Base-by-base conservation (phyloP, 768 basidiomycete genomes). In the Strobilomyces echinocephalus region DNA sequence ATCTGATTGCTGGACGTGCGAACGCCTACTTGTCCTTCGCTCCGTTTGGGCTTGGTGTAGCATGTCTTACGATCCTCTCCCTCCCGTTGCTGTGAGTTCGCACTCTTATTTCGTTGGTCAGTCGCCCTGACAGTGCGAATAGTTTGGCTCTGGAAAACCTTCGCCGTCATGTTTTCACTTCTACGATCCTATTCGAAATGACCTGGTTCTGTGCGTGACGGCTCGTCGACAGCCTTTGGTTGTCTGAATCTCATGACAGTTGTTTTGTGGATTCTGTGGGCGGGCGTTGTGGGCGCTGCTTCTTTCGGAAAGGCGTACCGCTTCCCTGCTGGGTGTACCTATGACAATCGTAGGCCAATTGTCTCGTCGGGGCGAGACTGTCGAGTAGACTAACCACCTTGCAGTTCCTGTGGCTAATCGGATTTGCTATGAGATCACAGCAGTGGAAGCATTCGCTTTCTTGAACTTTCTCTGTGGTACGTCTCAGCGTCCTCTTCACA, bases 191-290 rank as follows among this genome's bases (percentile, higher is more conserved):
- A n/a, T 67, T 67, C 11, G 60, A 69, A 54, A 45, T 61, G 26
- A n/a, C 57, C 18, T 70, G 58, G 67, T 59, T 62, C 49, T 55
- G 67, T 68, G 30, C 41, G 62, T 66, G 9, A 44, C n/a, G 14
- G 1, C 6, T 15, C 5, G 16, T 34, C 26, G 10, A 14, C 10
- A 1, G 5, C 4, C 35, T 36, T 8, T 38, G 5, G n/a, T 4
- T 36, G 7, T 44, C 49, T 54, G 49, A 56, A 43, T 38, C 20
- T 8, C 20, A 6, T 31, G 3, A 5, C 53, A 63, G 67, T 63
- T 10, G 0, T 61, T 11, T 42, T 70, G 45, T 67, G 64, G 64
- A 5, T 57, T 7, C 11, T 61, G 6, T 69, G 69, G 67, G 48
- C 48, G 21, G 60, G 20, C 21, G 48, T 52, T 14, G 63, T 61